These are phyloP conservation scores for Neonectria sp. DNA, from an alignment of 2,329 filamentous ascomycete genomes.

Conservation along the genomic window DNA sequence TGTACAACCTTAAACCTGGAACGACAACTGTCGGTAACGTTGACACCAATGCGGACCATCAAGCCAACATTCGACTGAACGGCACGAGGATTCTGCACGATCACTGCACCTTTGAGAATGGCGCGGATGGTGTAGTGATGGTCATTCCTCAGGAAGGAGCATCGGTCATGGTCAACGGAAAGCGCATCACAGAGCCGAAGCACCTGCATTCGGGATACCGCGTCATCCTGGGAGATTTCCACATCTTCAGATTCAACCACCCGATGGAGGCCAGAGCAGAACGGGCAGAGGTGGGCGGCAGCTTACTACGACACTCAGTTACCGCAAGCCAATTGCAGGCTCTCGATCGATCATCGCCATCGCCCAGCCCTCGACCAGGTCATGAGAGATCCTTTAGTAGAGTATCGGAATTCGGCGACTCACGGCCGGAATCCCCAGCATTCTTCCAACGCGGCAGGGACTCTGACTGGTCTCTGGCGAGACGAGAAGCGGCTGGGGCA, in stretches of 20 bases:
- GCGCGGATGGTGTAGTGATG: slow-evolving; percentile 89
- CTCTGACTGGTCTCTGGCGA: slow-evolving; percentile 94
- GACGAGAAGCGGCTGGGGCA: slow-evolving; percentile 92
- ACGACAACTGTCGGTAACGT: slow-evolving; percentile 95
- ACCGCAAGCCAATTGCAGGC: slow-evolving; percentile 73
- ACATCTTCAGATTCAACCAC: slow-evolving; percentile 99
- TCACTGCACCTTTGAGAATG: slow-evolving; percentile 94
- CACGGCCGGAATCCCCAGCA: slow-evolving; percentile 84
- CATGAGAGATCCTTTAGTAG: slow-evolving; percentile 89
- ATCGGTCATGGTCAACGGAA: slow-evolving; percentile 97
- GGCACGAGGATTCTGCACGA: slow-evolving; percentile 93
- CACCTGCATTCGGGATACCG: slow-evolving; percentile 92
- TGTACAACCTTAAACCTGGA: slow-evolving; percentile 98
- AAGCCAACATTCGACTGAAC: slow-evolving; percentile 92
- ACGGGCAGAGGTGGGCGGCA: slow-evolving; percentile 84
- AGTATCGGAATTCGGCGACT: slow-evolving; percentile 84
- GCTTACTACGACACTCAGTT: slow-evolving; percentile 86
- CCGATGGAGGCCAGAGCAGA: slow-evolving; percentile 96
- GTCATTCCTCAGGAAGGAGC: slow-evolving; percentile 92
- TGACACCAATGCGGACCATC: slow-evolving; percentile 81
- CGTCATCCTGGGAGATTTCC: slow-evolving; percentile 96
- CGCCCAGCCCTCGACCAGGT: slow-evolving; percentile 74
- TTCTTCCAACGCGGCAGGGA: slow-evolving; percentile 79
- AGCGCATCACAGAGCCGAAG: slow-evolving; percentile 88
- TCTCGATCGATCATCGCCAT: slow-evolving; percentile 70